phyloP scores from a whole-genome alignment of 495 filamentous ascomycete genomes.

The Glonium stellatum region DNA sequence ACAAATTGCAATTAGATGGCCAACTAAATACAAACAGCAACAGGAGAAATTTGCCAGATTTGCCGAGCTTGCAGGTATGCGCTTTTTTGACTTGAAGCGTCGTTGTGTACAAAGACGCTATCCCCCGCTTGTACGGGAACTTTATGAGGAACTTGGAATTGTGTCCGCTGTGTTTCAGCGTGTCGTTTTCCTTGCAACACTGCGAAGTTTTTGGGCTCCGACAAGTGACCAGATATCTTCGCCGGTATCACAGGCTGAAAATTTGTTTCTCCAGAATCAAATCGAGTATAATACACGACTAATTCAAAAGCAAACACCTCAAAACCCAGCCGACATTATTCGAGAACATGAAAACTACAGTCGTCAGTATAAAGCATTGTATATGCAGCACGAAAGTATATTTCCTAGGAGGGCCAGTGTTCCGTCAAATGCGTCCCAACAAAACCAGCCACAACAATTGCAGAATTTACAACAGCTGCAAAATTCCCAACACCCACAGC shows the following conservation, averaged over 20 bases:
- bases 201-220: conserved; percentile 14
- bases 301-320: background rate
- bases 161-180: conserved; percentile 16
- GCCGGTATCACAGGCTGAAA: background rate
- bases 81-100: conserved; percentile 3
- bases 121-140: conserved; percentile 22
- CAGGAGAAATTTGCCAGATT: conserved; percentile 4
- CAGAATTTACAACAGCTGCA: too few species aligned
- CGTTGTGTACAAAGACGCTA: conserved; percentile 3
- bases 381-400: too few species aligned
- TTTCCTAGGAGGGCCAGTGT: too few species aligned
- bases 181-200: conserved; percentile 21
- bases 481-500: too few species aligned
- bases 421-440: too few species aligned
- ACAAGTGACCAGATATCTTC: background rate
- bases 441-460: too few species aligned
- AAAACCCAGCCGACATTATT: background rate
- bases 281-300: background rate
- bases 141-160: conserved; percentile 14
- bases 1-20: conserved; percentile 8
- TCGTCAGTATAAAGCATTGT: background rate
- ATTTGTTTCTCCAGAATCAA: background rate
- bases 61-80: background rate
- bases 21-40: conserved; percentile 9
- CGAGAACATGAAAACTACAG: background rate